Percentiles rank a stretch among this genome's conserved stretches.
Conservation (phyloP, 805 yeast genomes). For the Maudiozyma turicensis region DNA sequence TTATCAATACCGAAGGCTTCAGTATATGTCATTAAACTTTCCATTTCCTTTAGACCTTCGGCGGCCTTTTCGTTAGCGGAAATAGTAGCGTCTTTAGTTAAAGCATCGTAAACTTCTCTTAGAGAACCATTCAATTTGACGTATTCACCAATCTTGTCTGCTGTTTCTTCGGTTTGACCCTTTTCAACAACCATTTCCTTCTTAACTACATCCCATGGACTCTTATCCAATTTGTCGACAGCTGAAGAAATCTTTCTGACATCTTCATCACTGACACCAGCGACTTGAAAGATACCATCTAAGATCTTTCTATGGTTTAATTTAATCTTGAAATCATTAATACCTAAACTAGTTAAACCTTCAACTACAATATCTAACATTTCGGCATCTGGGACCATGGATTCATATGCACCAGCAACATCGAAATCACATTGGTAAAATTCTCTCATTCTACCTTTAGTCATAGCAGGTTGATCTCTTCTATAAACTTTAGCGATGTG, state of each 20-base stretch:
- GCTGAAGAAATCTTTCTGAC: constrained; percentile 90
- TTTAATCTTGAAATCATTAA: constrained; percentile 82
- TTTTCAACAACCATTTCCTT: constrained; percentile 89
- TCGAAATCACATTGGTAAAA: constrained; percentile 98
- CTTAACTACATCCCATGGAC: constrained; percentile 91
- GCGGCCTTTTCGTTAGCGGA: constrained; percentile 61
- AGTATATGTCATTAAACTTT: constrained; percentile 59
- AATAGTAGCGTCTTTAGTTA: constrained; percentile 51
- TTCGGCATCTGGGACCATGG: constrained; percentile 96
- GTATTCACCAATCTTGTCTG: constrained; percentile 85
- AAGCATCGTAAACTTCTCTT: constrained; percentile 45
- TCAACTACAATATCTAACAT: constrained; percentile 70
- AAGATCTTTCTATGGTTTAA: constrained; percentile 90
- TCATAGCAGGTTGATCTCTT: constrained; percentile 99
- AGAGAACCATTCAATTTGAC: constrained; percentile 79
- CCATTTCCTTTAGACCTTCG: constrained; percentile 75
- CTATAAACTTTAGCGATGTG: constrained; percentile 98
- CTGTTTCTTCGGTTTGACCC: constrained; percentile 82
- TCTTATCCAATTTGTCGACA: constrained; percentile 91
- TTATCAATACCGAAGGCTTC: constrained; percentile 71
- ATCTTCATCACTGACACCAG: constrained; percentile 91
- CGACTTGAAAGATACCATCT: constrained; percentile 90
- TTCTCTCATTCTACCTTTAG: constrained; percentile 99
- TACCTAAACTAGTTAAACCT: constrained; percentile 76
- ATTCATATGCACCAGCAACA: constrained; percentile 84